Evolutionary conservation across 2,329 filamentous ascomycete genomes (phyloP).

Genomic region (Sporothrix schenckii): DNA sequence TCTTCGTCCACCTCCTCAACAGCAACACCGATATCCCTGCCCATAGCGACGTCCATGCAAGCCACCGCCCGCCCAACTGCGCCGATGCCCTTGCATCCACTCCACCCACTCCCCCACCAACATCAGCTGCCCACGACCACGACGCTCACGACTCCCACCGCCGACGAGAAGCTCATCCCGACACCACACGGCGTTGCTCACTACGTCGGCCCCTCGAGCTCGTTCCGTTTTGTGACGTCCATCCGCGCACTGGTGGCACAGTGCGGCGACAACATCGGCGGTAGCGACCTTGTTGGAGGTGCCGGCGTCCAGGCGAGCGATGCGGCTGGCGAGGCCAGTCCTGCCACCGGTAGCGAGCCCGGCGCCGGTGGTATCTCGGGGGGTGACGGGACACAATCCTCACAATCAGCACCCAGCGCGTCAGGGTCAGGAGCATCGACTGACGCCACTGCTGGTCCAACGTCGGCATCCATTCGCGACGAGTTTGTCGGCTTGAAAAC

Average conservation of each 20-base stretch:
- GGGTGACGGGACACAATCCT: neutral
- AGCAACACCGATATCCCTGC: too few relatives aligned
- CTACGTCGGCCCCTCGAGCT: slow-evolving; percentile 36
- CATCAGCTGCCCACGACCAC: slow-evolving; percentile 13
- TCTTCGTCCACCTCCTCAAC: neutral
- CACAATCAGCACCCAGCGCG: neutral
- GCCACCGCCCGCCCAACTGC: neutral
- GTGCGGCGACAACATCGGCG: slow-evolving; percentile 30
- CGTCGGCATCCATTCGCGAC: slow-evolving; percentile 29
- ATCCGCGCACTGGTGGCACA: slow-evolving; percentile 34
- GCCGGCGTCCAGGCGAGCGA: neutral
- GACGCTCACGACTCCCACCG: neutral
- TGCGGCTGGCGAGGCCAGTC: slow-evolving; percentile 9
- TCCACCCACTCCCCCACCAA: neutral
- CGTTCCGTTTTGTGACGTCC: slow-evolving; percentile 35
- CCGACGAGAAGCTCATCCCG: slow-evolving; percentile 35
- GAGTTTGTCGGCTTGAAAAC: slow-evolving; percentile 32
- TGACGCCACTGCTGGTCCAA: neutral
- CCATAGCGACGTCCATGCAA: too few relatives aligned
- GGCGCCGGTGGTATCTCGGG: neutral
- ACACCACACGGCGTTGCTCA: slow-evolving; percentile 33
- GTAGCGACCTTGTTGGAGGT: neutral
- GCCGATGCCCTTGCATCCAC: neutral
- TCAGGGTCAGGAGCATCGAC: neutral
- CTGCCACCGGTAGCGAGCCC: neutral